Conservation (phyloP, 352 stramenopile species). For the Pythium sp. region DNA sequence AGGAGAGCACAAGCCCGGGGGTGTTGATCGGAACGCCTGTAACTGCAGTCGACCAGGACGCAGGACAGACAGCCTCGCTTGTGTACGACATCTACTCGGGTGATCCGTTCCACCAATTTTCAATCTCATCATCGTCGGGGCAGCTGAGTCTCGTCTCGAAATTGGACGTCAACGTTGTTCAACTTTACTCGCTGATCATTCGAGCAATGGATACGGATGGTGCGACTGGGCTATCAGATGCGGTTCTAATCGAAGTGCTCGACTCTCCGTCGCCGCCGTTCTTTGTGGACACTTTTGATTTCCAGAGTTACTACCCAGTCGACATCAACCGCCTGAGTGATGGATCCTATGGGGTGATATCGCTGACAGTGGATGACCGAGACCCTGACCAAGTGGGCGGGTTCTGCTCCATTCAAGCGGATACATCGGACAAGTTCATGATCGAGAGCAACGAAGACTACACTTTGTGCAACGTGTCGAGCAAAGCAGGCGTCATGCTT, state of each 20-base stretch:
- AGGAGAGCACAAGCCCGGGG: conserved; percentile 1
- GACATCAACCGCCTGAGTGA: conserved; percentile 43
- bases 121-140: conserved; percentile 33
- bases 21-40: conserved; percentile 23
- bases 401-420: conserved; percentile 34
- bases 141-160: conserved; percentile 27
- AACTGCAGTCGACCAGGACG: conserved; percentile 45
- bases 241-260: conserved; percentile 35
- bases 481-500: conserved; percentile 15
- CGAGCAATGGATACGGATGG: conserved; percentile 43
- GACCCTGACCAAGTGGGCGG: conserved; percentile 44
- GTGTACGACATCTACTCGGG: conserved; percentile 46
- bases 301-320: conserved; percentile 33
- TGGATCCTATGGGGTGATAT: conserved; percentile 40
- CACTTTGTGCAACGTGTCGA: conserved; percentile 22
- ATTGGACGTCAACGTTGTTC: conserved; percentile 36
- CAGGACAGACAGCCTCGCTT: conserved; percentile 34
- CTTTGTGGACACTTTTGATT: conserved; percentile 36
- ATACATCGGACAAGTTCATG: conserved; percentile 28
- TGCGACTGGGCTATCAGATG: conserved; percentile 31
- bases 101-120: conserved; percentile 41
- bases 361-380: conserved; percentile 38
- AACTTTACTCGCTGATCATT: conserved; percentile 35
- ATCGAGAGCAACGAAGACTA: conserved; percentile 22
- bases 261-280: conserved; percentile 42